Percentiles rank a stretch among this genome's conserved stretches.
phyloP scores from a whole-genome alignment of 163 green algal genomes.

The Picocystis sp. region DNA sequence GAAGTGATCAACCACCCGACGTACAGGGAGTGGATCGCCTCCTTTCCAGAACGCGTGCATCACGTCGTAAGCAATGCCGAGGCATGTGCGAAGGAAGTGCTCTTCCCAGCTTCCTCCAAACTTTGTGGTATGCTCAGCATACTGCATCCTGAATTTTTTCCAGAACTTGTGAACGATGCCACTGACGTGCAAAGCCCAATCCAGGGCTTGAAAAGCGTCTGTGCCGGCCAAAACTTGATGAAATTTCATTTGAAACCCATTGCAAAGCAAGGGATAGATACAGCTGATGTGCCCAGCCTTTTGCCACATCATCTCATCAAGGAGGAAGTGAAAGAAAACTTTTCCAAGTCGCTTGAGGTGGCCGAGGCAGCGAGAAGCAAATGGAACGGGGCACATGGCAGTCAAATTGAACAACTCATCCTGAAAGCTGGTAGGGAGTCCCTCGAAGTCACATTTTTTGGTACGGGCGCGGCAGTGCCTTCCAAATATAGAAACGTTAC shows the following conservation, averaged over 20 bases:
- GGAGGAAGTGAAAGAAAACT: constrained; percentile 6
- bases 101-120: constrained; percentile 8
- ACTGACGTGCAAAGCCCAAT: too few species aligned
- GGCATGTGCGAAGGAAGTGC: background rate
- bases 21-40: constrained; percentile 34
- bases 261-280: constrained; percentile 19
- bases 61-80: constrained; percentile 32
- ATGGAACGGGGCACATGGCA: background rate
- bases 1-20: constrained; percentile 22
- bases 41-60: constrained; percentile 20
- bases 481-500: constrained; percentile 94
- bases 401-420: background rate
- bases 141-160: constrained; percentile 14
- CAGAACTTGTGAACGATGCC: background rate
- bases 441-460: constrained; percentile 72
- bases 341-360: constrained; percentile 6
- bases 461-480: constrained; percentile 69
- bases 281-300: constrained; percentile 7
- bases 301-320: constrained; percentile 7
- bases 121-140: constrained; percentile 11
- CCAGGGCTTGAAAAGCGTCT: too few species aligned
- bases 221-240: too few species aligned
- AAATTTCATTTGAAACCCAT: constrained; percentile 16
- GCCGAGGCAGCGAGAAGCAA: background rate
- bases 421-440: constrained; percentile 4